Evolutionary conservation across 78 protist genomes (phyloP).

Genomic region (Dictyostelium purpureum): DNA sequence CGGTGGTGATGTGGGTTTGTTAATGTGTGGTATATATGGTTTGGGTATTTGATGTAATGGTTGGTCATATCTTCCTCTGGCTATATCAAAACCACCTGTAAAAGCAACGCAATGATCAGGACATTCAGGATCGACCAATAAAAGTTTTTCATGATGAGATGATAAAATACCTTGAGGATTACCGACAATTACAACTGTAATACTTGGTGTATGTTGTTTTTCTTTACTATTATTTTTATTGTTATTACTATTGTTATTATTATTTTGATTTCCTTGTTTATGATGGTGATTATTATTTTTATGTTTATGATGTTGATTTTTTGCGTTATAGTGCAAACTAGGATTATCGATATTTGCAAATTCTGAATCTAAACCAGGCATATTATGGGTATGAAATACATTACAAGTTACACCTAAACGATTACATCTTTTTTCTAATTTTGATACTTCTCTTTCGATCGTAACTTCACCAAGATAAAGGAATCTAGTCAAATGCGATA

Average conservation of each 20-base stretch:
- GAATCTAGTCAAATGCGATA: constrained; percentile 67
- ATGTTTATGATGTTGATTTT: not conserved
- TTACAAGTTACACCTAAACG: constrained; percentile 50
- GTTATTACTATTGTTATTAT: not conserved
- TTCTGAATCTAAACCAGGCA: constrained; percentile 9
- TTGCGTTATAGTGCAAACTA: not conserved
- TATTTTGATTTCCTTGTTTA: not conserved
- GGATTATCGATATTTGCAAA: constrained; percentile 7
- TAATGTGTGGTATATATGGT: constrained; percentile 21
- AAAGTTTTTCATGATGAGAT: constrained; percentile 87
- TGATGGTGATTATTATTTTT: not conserved
- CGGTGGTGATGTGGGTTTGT: not conserved
- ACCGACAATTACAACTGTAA: constrained; percentile 80
- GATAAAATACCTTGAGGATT: constrained; percentile 84
- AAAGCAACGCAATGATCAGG: constrained; percentile 72
- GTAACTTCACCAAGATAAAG: constrained; percentile 83
- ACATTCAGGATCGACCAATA: constrained; percentile 81
- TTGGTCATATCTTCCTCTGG: constrained; percentile 85
- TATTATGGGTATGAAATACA: constrained; percentile 63
- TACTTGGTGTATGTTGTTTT: constrained; percentile 1
- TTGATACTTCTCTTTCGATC: constrained; percentile 77
- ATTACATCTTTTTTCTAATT: constrained; percentile 70
- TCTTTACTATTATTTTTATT: not conserved
- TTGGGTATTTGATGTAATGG: constrained; percentile 76
- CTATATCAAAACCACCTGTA: constrained; percentile 88